Percentiles rank a stretch among this genome's conserved stretches.
Evolutionary conservation across 805 yeast species (phyloP).

Genomic region (Lachancea mirantina): DNA sequence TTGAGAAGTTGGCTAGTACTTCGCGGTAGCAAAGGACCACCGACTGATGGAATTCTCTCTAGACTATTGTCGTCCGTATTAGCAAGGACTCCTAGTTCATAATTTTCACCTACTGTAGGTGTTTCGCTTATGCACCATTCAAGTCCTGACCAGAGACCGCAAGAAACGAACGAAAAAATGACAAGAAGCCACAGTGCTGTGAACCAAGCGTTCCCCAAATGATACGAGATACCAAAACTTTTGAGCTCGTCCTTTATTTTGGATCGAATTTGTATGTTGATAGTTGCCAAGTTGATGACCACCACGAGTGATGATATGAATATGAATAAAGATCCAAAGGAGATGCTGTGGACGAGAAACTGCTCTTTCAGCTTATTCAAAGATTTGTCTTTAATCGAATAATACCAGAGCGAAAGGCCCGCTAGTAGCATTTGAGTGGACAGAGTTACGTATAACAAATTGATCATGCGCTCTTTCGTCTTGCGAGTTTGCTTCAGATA

Average conservation of each 20-base stretch:
- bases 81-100: slow-evolving; percentile 5
- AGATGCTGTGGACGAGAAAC: slow-evolving; percentile 19
- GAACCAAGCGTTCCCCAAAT: slow-evolving; percentile 23
- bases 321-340: slow-evolving; percentile 18
- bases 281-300: slow-evolving; percentile 13
- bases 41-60: background rate
- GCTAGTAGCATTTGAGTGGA: slow-evolving; percentile 11
- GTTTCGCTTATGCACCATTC: slow-evolving; percentile 29
- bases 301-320: slow-evolving; percentile 20
- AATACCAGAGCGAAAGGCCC: slow-evolving; percentile 21
- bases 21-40: background rate
- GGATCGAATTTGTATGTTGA: slow-evolving; percentile 15
- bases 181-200: slow-evolving; percentile 19
- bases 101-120: background rate
- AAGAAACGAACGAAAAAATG: slow-evolving; percentile 17
- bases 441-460: slow-evolving; percentile 14
- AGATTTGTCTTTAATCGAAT: slow-evolving; percentile 21
- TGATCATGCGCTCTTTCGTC: slow-evolving; percentile 14
- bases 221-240: slow-evolving; percentile 24
- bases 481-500: slow-evolving; percentile 12
- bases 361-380: slow-evolving; percentile 17
- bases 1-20: background rate
- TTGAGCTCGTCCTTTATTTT: slow-evolving; percentile 20
- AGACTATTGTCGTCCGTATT: background rate
- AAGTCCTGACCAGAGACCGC: slow-evolving; percentile 29